Base-by-base conservation (phyloP, 2,329 filamentous ascomycete genomes). In the Diplocarpon rosae region DNA sequence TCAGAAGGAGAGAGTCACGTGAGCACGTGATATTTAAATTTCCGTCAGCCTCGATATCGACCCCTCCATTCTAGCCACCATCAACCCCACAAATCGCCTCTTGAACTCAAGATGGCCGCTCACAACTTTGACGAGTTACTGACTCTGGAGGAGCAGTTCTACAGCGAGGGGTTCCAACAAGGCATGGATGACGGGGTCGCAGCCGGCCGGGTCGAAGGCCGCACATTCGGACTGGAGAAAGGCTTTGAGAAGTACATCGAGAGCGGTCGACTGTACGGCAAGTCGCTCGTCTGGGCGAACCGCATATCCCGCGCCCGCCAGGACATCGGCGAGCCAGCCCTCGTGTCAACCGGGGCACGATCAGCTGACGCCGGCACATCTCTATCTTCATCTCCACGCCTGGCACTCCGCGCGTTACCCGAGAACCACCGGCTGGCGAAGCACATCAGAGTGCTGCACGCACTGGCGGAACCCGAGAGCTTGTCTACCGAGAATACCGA, bases 221-320 rank as follows among this genome's bases (percentile, higher is more conserved):
- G 88, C 41, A 77, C 87, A 15, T 87, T 96, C 60, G 92, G 90
- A 0, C 76, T 96, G 34, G 84, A 93, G 62, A 92, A 89, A 52
- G 90, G 89, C 0, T 96, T 92, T 56, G 86, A 95, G 57, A 96
- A 95, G 66, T 95, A 93, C 59, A 61, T 84, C 34, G 81, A 87
- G 50, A 76, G 87, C 62, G 90, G 90, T 2, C 73, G 74, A 47
- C 65, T 96, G 28, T 82, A 90, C 56, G 85, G 87, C 36, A 81
- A 79, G 57, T 79, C 86, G 12, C 66, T 84, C 17, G 71, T 96
- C n/a, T 96, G 90, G 89, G 79, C 80, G 11, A 83, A 85, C 48
- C 73, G 88, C 43, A 64, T 88, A 10, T 69, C 69, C 28, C 42
- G 47, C 8, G 20, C 44, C 4, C 46, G 45, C 37, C 43, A 27